phyloP scores from a whole-genome alignment of 768 basidiomycete species.

The Austroboletus eburneus region DNA sequence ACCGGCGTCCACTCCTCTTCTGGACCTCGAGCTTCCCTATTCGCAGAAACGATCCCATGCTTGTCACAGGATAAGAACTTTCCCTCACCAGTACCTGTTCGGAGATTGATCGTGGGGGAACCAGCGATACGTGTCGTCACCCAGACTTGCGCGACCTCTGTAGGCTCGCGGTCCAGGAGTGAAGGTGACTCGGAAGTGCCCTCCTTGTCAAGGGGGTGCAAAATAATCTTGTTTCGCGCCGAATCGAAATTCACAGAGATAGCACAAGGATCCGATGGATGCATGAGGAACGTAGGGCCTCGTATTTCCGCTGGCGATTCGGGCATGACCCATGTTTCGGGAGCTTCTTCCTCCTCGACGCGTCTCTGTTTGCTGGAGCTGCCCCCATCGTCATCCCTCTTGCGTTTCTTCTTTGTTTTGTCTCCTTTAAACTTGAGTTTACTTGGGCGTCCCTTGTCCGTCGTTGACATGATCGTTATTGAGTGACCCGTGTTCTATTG shows the following conservation, averaged over 20 bases:
- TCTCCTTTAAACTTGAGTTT: constrained; percentile 91
- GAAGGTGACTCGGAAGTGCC: constrained; percentile 40
- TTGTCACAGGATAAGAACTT: constrained; percentile 89
- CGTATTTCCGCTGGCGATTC: constrained; percentile 70
- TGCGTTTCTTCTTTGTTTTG: constrained; percentile 79
- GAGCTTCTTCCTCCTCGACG: constrained; percentile 56
- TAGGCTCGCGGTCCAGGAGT: constrained; percentile 65
- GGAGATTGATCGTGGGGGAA: constrained; percentile 77
- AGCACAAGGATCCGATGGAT: constrained; percentile 76
- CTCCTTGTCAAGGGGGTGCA: constrained; percentile 62
- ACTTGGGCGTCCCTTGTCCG: constrained; percentile 56
- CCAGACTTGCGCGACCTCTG: constrained; percentile 88
- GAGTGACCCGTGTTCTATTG: not conserved
- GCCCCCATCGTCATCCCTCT: constrained; percentile 50
- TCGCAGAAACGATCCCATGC: constrained; percentile 78
- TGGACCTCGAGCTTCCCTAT: constrained; percentile 85
- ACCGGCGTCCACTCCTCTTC: constrained; percentile 94
- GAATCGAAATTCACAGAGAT: constrained; percentile 76
- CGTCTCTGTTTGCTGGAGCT: constrained; percentile 43
- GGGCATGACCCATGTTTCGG: constrained; percentile 78
- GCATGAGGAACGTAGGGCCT: constrained; percentile 82
- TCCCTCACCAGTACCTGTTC: constrained; percentile 82
- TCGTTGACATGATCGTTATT: constrained; percentile 26
- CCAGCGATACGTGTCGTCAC: constrained; percentile 85
- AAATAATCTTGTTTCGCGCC: constrained; percentile 67